phyloP scores from a whole-genome alignment of 768 basidiomycete species.

The Amanita fuliginea region DNA sequence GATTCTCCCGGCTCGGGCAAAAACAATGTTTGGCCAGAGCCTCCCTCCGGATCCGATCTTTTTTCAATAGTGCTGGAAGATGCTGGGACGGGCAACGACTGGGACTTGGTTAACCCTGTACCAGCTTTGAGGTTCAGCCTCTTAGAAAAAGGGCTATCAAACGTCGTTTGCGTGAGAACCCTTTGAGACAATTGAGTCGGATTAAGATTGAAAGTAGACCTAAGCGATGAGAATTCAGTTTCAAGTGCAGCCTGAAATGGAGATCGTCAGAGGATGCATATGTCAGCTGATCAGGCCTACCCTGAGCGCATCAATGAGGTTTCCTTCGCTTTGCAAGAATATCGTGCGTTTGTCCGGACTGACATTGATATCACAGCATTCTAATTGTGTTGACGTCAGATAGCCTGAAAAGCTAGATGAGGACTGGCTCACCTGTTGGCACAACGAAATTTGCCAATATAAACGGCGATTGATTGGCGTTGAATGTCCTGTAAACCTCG shows the following conservation, averaged over 20 bases:
- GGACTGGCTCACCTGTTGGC: constrained; percentile 51
- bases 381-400: constrained; percentile 22
- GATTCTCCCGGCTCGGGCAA: constrained; percentile 6
- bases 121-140: neutral
- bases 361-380: constrained; percentile 85
- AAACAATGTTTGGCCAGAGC: constrained; percentile 1
- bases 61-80: neutral
- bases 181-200: constrained; percentile 14
- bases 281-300: constrained; percentile 24
- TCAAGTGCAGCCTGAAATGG: constrained; percentile 53
- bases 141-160: neutral
- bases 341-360: constrained; percentile 97
- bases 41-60: too few species aligned
- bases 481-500: constrained; percentile 84
- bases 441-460: constrained; percentile 76
- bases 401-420: neutral
- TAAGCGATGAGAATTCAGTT: constrained; percentile 47
- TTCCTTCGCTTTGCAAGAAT: constrained; percentile 78
- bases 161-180: constrained; percentile 10
- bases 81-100: neutral
- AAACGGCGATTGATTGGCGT: constrained; percentile 62
- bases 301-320: constrained; percentile 69
- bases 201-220: constrained; percentile 62
- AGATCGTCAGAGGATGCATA: neutral
- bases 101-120: neutral